These are phyloP conservation scores for Ustilago shanxiensis DNA, from an alignment of 1,284 basidiomycete species.

Conservation along the genomic window DNA sequence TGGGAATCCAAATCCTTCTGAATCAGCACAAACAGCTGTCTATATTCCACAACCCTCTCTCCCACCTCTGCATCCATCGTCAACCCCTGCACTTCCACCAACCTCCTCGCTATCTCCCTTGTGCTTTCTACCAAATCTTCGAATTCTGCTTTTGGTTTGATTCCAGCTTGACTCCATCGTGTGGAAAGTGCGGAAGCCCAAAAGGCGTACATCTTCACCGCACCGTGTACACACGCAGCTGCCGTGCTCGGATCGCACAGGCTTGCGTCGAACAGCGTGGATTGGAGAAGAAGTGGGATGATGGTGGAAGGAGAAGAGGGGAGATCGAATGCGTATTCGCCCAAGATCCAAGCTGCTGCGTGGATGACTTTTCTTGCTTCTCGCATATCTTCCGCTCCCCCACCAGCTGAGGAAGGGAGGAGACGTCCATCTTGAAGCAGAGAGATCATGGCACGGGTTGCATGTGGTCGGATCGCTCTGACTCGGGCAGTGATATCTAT, in stretches of 20 bases:
- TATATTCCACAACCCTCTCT: slow-evolving; percentile 85
- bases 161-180: slow-evolving; percentile 83
- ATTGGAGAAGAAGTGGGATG: slow-evolving; percentile 74
- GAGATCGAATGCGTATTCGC: slow-evolving; percentile 80
- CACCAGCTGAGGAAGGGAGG: slow-evolving; percentile 72
- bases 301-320: slow-evolving; percentile 54
- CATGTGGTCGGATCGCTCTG: slow-evolving; percentile 79
- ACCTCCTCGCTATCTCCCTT: slow-evolving; percentile 76
- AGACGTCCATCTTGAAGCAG: slow-evolving; percentile 77
- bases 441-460: slow-evolving; percentile 83
- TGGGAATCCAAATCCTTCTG: slow-evolving; percentile 78
- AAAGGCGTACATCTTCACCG: slow-evolving; percentile 85
- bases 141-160: slow-evolving; percentile 73
- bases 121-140: slow-evolving; percentile 76
- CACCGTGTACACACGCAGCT: slow-evolving; percentile 79
- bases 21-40: slow-evolving; percentile 84
- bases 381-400: slow-evolving; percentile 4
- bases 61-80: slow-evolving; percentile 84
- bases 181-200: slow-evolving; percentile 83
- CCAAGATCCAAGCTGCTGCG: slow-evolving; percentile 94
- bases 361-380: slow-evolving; percentile 78
- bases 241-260: slow-evolving; percentile 40
- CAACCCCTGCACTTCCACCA: slow-evolving; percentile 75
- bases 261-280: slow-evolving; percentile 30
- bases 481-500: slow-evolving; percentile 90